Evolutionary conservation across 2,329 filamentous ascomycete species (phyloP), one percentile per base, ranked within the genome.

Genomic region (Boeremia exigua): DNA sequence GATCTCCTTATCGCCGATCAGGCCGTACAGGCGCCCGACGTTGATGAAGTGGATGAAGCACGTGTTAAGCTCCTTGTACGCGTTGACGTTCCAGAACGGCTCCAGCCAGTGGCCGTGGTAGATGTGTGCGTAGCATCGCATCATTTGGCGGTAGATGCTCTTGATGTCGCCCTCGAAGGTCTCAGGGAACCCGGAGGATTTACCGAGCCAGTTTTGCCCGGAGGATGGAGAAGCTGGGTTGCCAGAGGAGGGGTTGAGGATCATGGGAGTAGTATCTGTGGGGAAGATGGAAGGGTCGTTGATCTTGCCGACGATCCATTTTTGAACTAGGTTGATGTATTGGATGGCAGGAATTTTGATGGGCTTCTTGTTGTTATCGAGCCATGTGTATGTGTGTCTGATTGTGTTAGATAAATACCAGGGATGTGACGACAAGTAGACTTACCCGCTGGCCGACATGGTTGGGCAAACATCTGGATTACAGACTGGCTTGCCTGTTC

Each of bases 241-340:
- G 34, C 58, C 60, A 8, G 79, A 78, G 56, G 83, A 79, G 39
- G 87, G 84, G 39, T 86, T 81, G 63, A 84, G 88, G 15, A 88
- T 90, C 44, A 89, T 83, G 38, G 85, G 85, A 34, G 88, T 85
- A 6, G 88, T 86, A 67, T 95, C 92, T 37, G 92, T 96, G 6
- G 94, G 94, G 79, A 98, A 97, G 78, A 96, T 91, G 72, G 85
- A 84, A 45, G 87, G 87, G 74, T 98, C 93, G 68, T 95, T 91
- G 62, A 96, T 92, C 80, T 98, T 98, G 78, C 92, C 92, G 28
- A 91, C 90, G 73, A 98, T 96, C 93, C 94, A 98, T 71, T 94
- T 91, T 79, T 97, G 93, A 75, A 98, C 96, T 25, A 96, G 86
- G 64, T 91, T 92, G 79, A 97, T 95, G 79, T 98, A 98, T 76